Evolutionary conservation across 306 rosid genomes (phyloP).

Genomic region (Boehmeria nivea): DNA sequence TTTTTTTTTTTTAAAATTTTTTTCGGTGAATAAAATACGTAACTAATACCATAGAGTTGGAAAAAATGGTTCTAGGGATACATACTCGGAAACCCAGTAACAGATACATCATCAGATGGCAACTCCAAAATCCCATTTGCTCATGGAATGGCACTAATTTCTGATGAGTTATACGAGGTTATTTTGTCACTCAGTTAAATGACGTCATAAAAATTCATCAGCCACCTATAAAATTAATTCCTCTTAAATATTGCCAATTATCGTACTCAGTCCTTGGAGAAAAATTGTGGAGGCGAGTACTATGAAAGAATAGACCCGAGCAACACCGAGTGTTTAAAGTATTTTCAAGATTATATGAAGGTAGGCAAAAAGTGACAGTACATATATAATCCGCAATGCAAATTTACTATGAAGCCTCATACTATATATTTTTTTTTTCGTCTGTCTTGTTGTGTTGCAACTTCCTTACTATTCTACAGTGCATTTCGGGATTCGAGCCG

Average conservation of each 20-base stretch:
- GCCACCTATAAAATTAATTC: too few relatives aligned
- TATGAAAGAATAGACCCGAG: conserved; percentile 8
- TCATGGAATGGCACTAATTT: conserved; percentile 60
- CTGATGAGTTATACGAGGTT: conserved; percentile 55
- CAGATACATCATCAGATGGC: background rate
- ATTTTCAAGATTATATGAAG: conserved; percentile 18
- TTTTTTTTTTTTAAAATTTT: too few relatives aligned
- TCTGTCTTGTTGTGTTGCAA: background rate
- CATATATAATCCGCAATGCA: too few relatives aligned
- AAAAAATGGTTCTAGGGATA: conserved; percentile 49
- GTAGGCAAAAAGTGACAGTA: background rate
- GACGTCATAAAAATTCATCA: background rate
- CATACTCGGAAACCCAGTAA: conserved; percentile 35
- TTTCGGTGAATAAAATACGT: too few relatives aligned
- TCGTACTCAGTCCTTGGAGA: conserved; percentile 42
- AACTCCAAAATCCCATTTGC: conserved; percentile 30
- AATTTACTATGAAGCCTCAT: background rate
- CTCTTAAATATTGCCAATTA: too few relatives aligned
- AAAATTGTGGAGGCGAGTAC: conserved; percentile 47
- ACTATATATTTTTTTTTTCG: background rate
- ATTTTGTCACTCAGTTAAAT: background rate
- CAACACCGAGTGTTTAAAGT: conserved; percentile 31
- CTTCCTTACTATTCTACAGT: background rate
- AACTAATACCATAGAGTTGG: too few relatives aligned
- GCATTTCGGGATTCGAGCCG: background rate